Percentiles rank a stretch among this genome's conserved stretches.
Conservation (phyloP, 2,329 filamentous ascomycete genomes). For the Sphaceloma murrayae region DNA sequence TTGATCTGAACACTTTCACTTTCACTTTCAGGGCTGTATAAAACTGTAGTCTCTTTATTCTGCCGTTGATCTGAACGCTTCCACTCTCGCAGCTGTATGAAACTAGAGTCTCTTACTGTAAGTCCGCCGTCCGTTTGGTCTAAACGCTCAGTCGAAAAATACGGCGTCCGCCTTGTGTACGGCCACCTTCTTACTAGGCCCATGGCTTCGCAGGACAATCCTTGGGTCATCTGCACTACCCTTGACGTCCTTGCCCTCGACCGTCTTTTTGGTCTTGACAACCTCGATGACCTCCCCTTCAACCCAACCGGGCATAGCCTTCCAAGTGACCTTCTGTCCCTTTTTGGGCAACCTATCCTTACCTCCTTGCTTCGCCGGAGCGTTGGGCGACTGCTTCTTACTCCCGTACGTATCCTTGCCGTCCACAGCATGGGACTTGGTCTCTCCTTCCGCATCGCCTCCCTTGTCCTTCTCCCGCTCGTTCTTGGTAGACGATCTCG, state of each 20-base stretch:
- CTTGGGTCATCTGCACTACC: constrained; percentile 29
- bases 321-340: constrained; percentile 37
- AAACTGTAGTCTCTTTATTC: neutral
- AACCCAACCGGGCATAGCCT: constrained; percentile 32
- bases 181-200: constrained; percentile 32
- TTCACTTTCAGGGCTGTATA: neutral
- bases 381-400: constrained; percentile 27
- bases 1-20: neutral
- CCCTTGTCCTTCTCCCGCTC: constrained; percentile 15
- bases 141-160: constrained; percentile 38
- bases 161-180: constrained; percentile 38
- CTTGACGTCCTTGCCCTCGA: constrained; percentile 33
- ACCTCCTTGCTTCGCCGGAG: constrained; percentile 27
- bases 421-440: constrained; percentile 24
- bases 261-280: constrained; percentile 32
- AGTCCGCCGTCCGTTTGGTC: too few relatives aligned
- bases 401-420: constrained; percentile 23
- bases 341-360: constrained; percentile 32
- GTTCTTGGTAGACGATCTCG: constrained; percentile 1
- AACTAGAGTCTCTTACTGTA: too few relatives aligned
- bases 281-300: constrained; percentile 37
- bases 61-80: too few relatives aligned
- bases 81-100: too few relatives aligned
- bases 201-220: constrained; percentile 33
- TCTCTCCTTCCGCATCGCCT: neutral